These are phyloP conservation scores for Penicillium manginii DNA, from an alignment of 495 filamentous ascomycete species.

Conservation along the genomic window DNA sequence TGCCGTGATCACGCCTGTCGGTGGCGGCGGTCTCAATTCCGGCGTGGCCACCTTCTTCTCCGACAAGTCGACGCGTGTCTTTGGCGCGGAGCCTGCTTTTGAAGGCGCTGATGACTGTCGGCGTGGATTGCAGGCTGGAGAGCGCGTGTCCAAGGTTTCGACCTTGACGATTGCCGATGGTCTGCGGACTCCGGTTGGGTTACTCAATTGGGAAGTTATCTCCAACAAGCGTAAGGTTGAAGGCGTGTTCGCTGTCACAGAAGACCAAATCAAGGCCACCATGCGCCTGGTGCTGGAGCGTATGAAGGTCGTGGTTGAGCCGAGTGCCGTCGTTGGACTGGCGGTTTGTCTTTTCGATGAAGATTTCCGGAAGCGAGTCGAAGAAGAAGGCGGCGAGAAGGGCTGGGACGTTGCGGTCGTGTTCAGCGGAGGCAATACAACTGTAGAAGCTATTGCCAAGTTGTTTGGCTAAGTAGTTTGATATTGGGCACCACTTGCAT, in stretches of 20 bases:
- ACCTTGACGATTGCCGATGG: constrained; percentile 90
- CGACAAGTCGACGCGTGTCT: constrained; percentile 69
- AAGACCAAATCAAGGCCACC: constrained; percentile 80
- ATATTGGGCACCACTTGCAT: too few species aligned
- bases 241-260: constrained; percentile 77
- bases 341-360: constrained; percentile 85
- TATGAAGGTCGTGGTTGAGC: constrained; percentile 92
- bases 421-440: constrained; percentile 90
- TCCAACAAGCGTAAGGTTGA: constrained; percentile 68
- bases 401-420: constrained; percentile 90
- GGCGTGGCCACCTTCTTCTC: constrained; percentile 78
- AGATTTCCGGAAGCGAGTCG: constrained; percentile 73
- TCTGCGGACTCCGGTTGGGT: constrained; percentile 80
- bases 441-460: constrained; percentile 69
- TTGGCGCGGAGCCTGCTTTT: constrained; percentile 89
- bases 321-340: constrained; percentile 82
- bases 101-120: constrained; percentile 83
- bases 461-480: constrained; percentile 32
- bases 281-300: constrained; percentile 82
- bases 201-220: constrained; percentile 80
- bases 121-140: constrained; percentile 63
- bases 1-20: constrained; percentile 84
- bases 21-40: constrained; percentile 86
- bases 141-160: constrained; percentile 66
- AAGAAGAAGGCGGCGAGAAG: constrained; percentile 68